Conservation (phyloP, 2,329 filamentous ascomycete genomes). For the Pezicula rhizophila region DNA sequence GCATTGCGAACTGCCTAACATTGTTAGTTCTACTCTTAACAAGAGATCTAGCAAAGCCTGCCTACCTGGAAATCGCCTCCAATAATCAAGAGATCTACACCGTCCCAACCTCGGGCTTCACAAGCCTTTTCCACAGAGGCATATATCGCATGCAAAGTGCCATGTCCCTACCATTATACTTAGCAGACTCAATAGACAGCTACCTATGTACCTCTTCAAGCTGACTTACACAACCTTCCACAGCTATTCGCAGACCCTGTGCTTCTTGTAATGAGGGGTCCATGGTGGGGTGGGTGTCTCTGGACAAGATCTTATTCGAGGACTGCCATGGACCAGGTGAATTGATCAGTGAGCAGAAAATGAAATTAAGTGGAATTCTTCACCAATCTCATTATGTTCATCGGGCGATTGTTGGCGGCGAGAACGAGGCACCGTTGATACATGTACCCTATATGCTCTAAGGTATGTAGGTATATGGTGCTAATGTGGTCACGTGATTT, state of each 20-base stretch:
- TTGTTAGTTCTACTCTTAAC: slow-evolving; percentile 5
- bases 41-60: neutral
- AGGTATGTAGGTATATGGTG: too few species aligned
- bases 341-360: neutral
- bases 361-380: too few species aligned
- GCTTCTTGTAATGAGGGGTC: slow-evolving; percentile 18
- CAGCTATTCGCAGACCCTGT: slow-evolving; percentile 63
- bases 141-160: slow-evolving; percentile 87
- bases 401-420: too few species aligned
- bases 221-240: slow-evolving; percentile 75
- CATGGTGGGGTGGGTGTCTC: slow-evolving; percentile 12
- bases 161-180: slow-evolving; percentile 64
- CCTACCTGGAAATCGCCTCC: slow-evolving; percentile 87
- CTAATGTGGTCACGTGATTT: too few species aligned
- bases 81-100: slow-evolving; percentile 86
- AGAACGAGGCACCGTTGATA: too few species aligned
- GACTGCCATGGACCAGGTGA: neutral
- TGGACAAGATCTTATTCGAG: neutral
- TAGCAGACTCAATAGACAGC: slow-evolving; percentile 11
- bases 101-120: slow-evolving; percentile 67
- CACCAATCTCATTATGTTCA: too few species aligned
- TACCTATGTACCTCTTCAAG: slow-evolving; percentile 4
- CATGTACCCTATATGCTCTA: too few species aligned
- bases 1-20: slow-evolving; percentile 77
- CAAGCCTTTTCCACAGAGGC: slow-evolving; percentile 66